A percentile compares a stretch with the other conserved stretches of the same genome.
These are phyloP conservation scores for Lipomyces kockii DNA, from an alignment of 805 yeast species.

Conservation along the genomic window DNA sequence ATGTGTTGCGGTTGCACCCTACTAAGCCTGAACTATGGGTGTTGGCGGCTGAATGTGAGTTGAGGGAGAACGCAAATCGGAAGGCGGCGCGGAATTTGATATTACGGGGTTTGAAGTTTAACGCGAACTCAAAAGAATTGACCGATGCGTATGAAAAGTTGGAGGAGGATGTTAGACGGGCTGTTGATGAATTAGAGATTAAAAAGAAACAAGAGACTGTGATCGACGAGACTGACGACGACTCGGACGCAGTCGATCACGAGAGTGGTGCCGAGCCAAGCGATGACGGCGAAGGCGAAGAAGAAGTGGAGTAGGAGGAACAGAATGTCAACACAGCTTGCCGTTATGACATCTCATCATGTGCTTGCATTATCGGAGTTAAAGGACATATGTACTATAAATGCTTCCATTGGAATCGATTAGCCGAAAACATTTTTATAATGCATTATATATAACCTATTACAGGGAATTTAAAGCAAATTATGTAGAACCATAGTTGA, in stretches of 20 bases:
- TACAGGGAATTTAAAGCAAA: constrained; percentile 9
- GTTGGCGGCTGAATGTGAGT: constrained; percentile 91
- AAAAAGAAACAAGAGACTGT: constrained; percentile 7
- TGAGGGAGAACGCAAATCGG: constrained; percentile 84
- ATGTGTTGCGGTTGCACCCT: constrained; percentile 86
- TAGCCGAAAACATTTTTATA: background rate
- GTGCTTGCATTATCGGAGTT: background rate
- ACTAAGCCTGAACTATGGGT: constrained; percentile 89
- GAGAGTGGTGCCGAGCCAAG: constrained; percentile 2
- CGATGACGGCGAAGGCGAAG: background rate
- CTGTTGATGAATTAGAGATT: constrained; percentile 14
- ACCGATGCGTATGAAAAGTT: constrained; percentile 89
- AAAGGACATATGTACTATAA: background rate
- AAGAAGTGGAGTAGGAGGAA: constrained; percentile 10
- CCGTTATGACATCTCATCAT: background rate
- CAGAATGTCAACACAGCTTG: background rate
- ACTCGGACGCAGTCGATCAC: background rate
- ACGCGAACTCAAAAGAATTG: constrained; percentile 68
- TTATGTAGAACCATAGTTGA: background rate
- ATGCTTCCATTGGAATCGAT: background rate
- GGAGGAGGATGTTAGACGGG: constrained; percentile 50
- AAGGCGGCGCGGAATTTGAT: constrained; percentile 84
- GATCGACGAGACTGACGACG: background rate
- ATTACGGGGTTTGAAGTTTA: constrained; percentile 84
- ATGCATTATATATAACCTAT: background rate